Conservation (phyloP, 2,329 filamentous ascomycete species). For the Neofusicoccum cordaticola region DNA sequence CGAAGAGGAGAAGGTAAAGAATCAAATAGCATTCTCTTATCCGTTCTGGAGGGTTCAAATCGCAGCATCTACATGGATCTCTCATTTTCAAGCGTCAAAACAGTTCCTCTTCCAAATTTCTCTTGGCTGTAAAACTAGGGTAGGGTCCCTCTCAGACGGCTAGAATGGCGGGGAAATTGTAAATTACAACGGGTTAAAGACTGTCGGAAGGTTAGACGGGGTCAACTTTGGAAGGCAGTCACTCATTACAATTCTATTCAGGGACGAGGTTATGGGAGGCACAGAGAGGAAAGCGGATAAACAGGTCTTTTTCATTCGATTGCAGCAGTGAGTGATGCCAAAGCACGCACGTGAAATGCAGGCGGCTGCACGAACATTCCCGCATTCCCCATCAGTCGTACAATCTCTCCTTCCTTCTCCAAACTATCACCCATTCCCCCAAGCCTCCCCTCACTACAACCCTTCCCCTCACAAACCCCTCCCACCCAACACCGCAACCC, state of each 20-base stretch:
- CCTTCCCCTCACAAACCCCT: not conserved
- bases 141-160: not conserved
- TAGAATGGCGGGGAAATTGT: constrained; percentile 5
- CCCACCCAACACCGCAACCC: not conserved
- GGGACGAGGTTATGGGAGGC: not conserved
- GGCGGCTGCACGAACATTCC: too few species aligned
- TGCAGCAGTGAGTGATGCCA: too few species aligned
- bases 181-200: not conserved
- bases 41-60: not conserved
- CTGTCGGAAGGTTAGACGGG: not conserved
- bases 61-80: not conserved
- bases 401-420: too few species aligned
- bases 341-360: too few species aligned
- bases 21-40: not conserved
- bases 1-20: constrained; percentile 36
- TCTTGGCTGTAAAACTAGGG: not conserved
- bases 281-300: too few species aligned
- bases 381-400: too few species aligned
- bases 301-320: too few species aligned
- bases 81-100: too few species aligned
- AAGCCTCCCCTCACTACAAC: too few species aligned
- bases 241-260: not conserved
- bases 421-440: too few species aligned
- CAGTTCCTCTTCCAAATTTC: too few species aligned
- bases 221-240: not conserved